phyloP scores from a whole-genome alignment of 768 basidiomycete genomes.

The Suillus clintonianus region DNA sequence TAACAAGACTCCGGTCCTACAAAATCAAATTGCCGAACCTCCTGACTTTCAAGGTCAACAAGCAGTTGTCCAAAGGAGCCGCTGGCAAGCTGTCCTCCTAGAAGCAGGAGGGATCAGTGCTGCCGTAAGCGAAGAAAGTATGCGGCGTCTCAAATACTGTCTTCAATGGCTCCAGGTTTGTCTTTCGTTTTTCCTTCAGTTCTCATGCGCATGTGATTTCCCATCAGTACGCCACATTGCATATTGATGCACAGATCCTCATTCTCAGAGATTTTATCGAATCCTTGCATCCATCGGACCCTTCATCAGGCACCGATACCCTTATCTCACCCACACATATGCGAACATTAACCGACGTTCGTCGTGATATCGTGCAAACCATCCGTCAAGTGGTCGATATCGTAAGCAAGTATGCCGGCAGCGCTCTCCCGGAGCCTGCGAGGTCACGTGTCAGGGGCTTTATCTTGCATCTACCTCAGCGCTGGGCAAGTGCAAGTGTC shows the following conservation, averaged over 20 bases:
- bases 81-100: slow-evolving; percentile 82
- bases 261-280: slow-evolving; percentile 83
- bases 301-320: slow-evolving; percentile 29
- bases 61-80: slow-evolving; percentile 70
- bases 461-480: slow-evolving; percentile 76
- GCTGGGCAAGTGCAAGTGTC: slow-evolving; percentile 63
- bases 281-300: slow-evolving; percentile 50
- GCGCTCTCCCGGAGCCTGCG: slow-evolving; percentile 85
- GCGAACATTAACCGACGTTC: slow-evolving; percentile 71
- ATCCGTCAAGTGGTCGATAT: slow-evolving; percentile 89
- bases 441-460: slow-evolving; percentile 70
- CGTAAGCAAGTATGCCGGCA: slow-evolving; percentile 81
- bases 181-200: slow-evolving; percentile 7
- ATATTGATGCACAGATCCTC: slow-evolving; percentile 86
- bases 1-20: slow-evolving; percentile 24
- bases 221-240: slow-evolving; percentile 77
- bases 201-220: neutral
- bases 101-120: slow-evolving; percentile 89
- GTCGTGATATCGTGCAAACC: slow-evolving; percentile 84
- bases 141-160: slow-evolving; percentile 84
- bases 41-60: slow-evolving; percentile 34
- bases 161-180: slow-evolving; percentile 84
- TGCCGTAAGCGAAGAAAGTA: slow-evolving; percentile 88
- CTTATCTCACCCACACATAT: slow-evolving; percentile 51
- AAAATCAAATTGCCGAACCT: slow-evolving; percentile 15